A percentile compares a stretch with the other conserved stretches of the same genome.
These are phyloP conservation scores for Wallacemonas sp. DNA, from an alignment of 208 protist genomes.

Conservation along the genomic window DNA sequence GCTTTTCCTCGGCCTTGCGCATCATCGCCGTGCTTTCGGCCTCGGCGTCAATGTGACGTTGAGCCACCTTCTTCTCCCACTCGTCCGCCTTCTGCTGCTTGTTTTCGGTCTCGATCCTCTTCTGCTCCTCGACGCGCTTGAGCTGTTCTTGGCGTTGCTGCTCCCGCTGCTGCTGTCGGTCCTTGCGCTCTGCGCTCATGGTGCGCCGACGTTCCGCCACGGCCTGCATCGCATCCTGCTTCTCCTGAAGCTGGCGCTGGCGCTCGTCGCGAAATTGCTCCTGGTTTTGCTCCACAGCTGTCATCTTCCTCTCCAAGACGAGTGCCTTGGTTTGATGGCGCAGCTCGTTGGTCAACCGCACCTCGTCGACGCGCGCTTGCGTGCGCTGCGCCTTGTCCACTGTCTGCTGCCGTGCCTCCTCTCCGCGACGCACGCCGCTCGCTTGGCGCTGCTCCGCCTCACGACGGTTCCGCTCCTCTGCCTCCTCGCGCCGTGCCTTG, in stretches of 20 bases:
- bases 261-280: conserved; percentile 72
- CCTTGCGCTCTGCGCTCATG: conserved; percentile 69
- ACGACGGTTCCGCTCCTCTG: conserved; percentile 49
- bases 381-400: conserved; percentile 58
- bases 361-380: conserved; percentile 76
- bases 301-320: conserved; percentile 76
- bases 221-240: conserved; percentile 75
- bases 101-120: conserved; percentile 49
- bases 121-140: conserved; percentile 70
- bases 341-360: conserved; percentile 73
- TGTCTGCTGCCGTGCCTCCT: conserved; percentile 73
- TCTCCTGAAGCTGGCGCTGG: conserved; percentile 58
- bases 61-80: conserved; percentile 72
- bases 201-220: conserved; percentile 70
- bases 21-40: conserved; percentile 43
- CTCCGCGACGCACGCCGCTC: conserved; percentile 58
- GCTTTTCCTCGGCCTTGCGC: conserved; percentile 60
- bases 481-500: conserved; percentile 68
- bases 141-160: conserved; percentile 56
- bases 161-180: conserved; percentile 70
- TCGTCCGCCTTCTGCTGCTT: conserved; percentile 65
- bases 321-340: conserved; percentile 73
- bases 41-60: conserved; percentile 45
- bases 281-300: conserved; percentile 73
- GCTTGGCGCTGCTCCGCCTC: conserved; percentile 70